Conservation (phyloP, 2,329 filamentous ascomycete genomes). For the Claviceps maximensis region DNA sequence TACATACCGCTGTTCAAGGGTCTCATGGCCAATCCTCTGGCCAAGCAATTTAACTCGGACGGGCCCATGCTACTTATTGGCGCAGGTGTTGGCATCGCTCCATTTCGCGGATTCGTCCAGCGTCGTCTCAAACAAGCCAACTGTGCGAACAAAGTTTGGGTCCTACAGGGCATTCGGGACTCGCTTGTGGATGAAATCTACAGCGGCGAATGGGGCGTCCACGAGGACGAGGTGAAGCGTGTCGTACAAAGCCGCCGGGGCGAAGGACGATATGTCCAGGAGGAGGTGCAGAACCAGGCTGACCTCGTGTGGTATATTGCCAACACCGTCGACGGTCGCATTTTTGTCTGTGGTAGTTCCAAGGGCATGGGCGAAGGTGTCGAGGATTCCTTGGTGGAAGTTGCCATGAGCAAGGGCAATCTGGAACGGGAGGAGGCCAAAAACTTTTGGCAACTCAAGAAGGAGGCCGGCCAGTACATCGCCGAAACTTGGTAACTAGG, state of each 20-base stretch:
- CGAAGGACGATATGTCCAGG: conserved; percentile 85
- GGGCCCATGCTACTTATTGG: conserved; percentile 97
- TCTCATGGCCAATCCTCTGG: conserved; percentile 91
- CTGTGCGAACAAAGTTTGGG: conserved; percentile 96
- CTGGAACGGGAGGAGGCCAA: conserved; percentile 68
- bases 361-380: conserved; percentile 98
- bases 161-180: conserved; percentile 88
- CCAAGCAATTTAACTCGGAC: conserved; percentile 80
- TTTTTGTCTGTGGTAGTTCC: conserved; percentile 92
- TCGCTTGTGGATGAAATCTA: conserved; percentile 92
- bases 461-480: conserved; percentile 88
- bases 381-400: conserved; percentile 72
- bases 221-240: conserved; percentile 75
- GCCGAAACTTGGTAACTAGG: conserved; percentile 56
- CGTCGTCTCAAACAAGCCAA: conserved; percentile 86
- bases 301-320: conserved; percentile 98
- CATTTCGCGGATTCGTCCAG: conserved; percentile 95
- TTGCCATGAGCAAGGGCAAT: conserved; percentile 86
- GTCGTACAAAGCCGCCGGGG: conserved; percentile 65
- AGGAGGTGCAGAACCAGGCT: conserved; percentile 80
- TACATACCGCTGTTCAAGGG: conserved; percentile 96
- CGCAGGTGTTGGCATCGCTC: conserved; percentile 90
- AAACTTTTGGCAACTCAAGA: conserved; percentile 86
- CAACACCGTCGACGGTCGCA: conserved; percentile 86
- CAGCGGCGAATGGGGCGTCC: conserved; percentile 87